Evolutionary conservation across 257 asterid genomes (phyloP), one percentile per base, ranked within the genome.

Genomic region (Sherardia arvensis): DNA sequence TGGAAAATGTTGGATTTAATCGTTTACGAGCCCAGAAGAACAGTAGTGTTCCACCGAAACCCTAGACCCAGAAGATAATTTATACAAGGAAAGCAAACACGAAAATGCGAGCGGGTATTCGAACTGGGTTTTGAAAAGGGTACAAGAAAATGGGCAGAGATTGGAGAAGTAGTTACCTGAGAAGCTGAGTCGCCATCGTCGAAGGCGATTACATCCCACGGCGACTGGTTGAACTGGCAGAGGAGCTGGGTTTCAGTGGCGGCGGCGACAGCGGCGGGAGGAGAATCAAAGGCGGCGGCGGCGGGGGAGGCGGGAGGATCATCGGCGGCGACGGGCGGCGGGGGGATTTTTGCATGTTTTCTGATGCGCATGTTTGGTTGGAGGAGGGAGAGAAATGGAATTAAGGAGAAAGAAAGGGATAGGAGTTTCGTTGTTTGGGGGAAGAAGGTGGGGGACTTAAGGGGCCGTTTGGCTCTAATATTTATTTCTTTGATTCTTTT

Each of bases 151-250:
- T 29, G 4, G 15, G 17, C 47, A 33, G 68, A 6, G 7, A 27
- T 15, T 18, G 14, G 72, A 64, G 57, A 53, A 7, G 17, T 38
- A 38, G 47, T 38, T 38, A 74, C 72, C 82, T 34, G 62, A 74
- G 81, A 8, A 10, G 34, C 67, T 81, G 77, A 40, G 76, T 28
- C 10, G 83, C 25, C 11, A 71, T 69, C 47, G 53, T 66, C 48
- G 59, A 86, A 86, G 53, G 69, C 69, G 38, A 83, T 73, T 40
- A 78, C 88, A 80, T 91, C 98, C 98, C 97, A 82, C 1, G 87
- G 84, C 30, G 84, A 74, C 49, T 82, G 87, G 51, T 82, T 82
- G 28, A 79, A 82, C 64, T 74, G 79, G 20, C 87, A 82, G 7
- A 69, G n/a, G 32, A 68, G 78, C 23, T 66, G 74, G 32, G 67